phyloP scores from a whole-genome alignment of 768 basidiomycete species.

The Hemileccinum impolitum region DNA sequence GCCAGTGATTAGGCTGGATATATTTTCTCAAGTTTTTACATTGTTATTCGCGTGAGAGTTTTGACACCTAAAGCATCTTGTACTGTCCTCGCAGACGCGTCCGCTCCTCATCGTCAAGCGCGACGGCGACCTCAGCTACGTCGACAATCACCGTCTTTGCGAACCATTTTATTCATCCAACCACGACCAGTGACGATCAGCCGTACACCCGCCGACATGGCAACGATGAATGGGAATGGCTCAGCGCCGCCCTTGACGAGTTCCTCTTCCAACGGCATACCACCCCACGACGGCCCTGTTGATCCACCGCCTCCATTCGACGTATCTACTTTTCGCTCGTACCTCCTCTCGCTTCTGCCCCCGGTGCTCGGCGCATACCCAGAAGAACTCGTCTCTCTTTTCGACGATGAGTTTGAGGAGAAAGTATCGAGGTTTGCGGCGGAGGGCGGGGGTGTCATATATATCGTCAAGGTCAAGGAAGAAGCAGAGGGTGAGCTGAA shows the following conservation, averaged over 20 bases:
- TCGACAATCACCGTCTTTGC: conserved; percentile 3
- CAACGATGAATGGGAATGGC: conserved; percentile 22
- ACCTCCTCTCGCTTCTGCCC: conserved; percentile 70
- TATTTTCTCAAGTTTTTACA: too few species aligned
- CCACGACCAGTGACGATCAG: conserved; percentile 16
- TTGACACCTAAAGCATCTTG: conserved; percentile 4
- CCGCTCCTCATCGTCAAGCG: conserved; percentile 23
- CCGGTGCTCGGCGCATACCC: conserved; percentile 73
- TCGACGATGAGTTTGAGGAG: conserved; percentile 75
- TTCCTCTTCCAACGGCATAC: conserved; percentile 28
- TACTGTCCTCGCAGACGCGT: conserved; percentile 18
- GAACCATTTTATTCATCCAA: conserved; percentile 1
- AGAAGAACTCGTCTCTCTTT: conserved; percentile 61
- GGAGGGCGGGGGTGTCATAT: conserved; percentile 74
- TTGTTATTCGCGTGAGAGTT: conserved; percentile 24
- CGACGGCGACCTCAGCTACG: conserved; percentile 15
- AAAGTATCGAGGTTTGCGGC: conserved; percentile 71
- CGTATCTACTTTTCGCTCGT: conserved; percentile 62
- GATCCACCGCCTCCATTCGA: conserved; percentile 55
- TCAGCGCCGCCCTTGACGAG: conserved; percentile 27
- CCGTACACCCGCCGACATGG: conserved; percentile 9
- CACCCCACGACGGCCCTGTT: conserved; percentile 29
- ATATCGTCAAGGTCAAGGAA: conserved; percentile 77
- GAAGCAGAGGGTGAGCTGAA: conserved; percentile 62
- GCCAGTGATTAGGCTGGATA: too few species aligned